phyloP scores from a whole-genome alignment of 495 filamentous ascomycete species.

The Zalerion maritima region DNA sequence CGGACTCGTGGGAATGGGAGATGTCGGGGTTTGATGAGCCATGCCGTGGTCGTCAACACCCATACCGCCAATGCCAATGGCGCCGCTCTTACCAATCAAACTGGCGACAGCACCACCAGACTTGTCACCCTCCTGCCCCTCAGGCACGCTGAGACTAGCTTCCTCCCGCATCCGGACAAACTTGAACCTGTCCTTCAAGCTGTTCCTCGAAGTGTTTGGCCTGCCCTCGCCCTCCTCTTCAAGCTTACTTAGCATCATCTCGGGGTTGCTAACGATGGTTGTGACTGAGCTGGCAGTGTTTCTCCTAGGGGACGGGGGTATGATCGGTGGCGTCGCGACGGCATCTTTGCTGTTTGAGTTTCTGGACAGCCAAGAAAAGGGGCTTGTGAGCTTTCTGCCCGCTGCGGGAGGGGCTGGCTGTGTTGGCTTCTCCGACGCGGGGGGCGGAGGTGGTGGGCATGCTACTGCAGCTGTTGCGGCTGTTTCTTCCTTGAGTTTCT shows the following conservation, averaged over 20 bases:
- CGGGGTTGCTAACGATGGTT: constrained; percentile 57
- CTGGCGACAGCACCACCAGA: constrained; percentile 24
- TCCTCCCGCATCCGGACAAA: constrained; percentile 68
- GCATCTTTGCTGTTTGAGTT: constrained; percentile 50
- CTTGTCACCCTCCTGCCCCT: constrained; percentile 35
- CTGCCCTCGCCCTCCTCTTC: constrained; percentile 49
- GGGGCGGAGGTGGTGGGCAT: constrained; percentile 31
- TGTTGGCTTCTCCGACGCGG: constrained; percentile 26
- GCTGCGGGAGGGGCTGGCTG: constrained; percentile 24
- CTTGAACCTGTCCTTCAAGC: constrained; percentile 77
- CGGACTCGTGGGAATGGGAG: constrained; percentile 35
- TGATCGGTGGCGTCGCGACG: constrained; percentile 35
- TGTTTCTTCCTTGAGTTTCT: constrained; percentile 18
- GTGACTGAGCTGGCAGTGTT: constrained; percentile 65
- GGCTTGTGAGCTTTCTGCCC: constrained; percentile 57
- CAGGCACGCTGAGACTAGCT: constrained; percentile 37
- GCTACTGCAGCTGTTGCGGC: constrained; percentile 25
- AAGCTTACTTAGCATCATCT: constrained; percentile 54
- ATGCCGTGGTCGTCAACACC: too few species aligned
- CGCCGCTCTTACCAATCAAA: constrained; percentile 29
- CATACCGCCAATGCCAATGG: constrained; percentile 34
- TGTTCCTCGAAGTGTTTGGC: constrained; percentile 44
- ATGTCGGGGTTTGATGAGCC: constrained; percentile 25
- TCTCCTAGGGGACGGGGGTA: constrained; percentile 29
- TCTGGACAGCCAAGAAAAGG: constrained; percentile 77